phyloP scores from a whole-genome alignment of 177 flowering plant genomes.

The Vitis hybrid region DNA sequence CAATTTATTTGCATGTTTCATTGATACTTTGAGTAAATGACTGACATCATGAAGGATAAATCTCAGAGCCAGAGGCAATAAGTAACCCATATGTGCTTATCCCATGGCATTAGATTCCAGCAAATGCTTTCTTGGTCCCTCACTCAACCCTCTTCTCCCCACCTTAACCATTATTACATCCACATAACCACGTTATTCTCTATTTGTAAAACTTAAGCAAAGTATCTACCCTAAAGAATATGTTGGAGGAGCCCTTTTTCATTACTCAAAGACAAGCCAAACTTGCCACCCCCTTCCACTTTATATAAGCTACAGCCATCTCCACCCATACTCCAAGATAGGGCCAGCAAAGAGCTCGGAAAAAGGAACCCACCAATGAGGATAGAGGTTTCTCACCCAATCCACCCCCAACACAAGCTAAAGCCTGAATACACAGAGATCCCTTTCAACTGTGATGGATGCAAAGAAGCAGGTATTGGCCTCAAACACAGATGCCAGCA shows the following conservation, averaged over 20 bases:
- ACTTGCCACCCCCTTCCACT: background rate
- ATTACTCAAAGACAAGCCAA: slow-evolving; percentile 12
- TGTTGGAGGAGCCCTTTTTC: slow-evolving; percentile 11
- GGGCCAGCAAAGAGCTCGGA: background rate
- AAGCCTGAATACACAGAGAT: slow-evolving; percentile 50
- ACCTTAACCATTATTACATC: slow-evolving; percentile 6
- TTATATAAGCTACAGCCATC: slow-evolving; percentile 12
- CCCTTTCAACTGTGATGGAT: slow-evolving; percentile 72
- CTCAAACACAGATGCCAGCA: slow-evolving; percentile 44
- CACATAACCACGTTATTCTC: slow-evolving; percentile 27
- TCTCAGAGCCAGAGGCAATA: background rate
- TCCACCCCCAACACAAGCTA: slow-evolving; percentile 57
- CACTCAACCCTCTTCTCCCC: slow-evolving; percentile 12
- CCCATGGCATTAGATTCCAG: slow-evolving; percentile 17
- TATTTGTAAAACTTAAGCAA: slow-evolving; percentile 31
- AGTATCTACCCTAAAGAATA: slow-evolving; percentile 28
- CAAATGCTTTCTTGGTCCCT: slow-evolving; percentile 19
- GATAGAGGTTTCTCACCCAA: slow-evolving; percentile 43
- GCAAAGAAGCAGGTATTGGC: slow-evolving; percentile 73
- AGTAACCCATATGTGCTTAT: background rate
- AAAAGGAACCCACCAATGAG: slow-evolving; percentile 29
- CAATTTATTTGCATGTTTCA: background rate
- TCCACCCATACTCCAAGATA: background rate
- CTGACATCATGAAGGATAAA: background rate
- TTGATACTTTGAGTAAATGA: background rate